These are phyloP conservation scores for Sarocladium oryzae DNA, from an alignment of 2,329 filamentous ascomycete genomes.

Conservation along the genomic window DNA sequence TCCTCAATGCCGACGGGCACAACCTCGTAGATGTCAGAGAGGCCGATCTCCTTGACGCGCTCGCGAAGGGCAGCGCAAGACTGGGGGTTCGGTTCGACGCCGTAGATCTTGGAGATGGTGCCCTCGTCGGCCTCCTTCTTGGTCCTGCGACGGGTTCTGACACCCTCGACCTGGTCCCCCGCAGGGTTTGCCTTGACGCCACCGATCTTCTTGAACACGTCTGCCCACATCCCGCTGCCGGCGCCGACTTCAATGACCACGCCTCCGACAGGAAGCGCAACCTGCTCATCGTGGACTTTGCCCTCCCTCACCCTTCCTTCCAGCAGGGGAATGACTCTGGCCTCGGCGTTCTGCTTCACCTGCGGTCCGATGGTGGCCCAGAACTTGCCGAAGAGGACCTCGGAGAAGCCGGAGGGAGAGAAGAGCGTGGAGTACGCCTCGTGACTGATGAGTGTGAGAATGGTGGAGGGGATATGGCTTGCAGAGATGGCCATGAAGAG, in stretches of 20 bases:
- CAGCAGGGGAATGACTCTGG: conserved; percentile 46
- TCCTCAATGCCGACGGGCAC: conserved; percentile 58
- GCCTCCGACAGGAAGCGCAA: conserved; percentile 36
- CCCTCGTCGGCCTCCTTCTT: conserved; percentile 18
- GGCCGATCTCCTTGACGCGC: conserved; percentile 42
- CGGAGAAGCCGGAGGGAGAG: conserved; percentile 33
- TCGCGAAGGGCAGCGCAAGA: conserved; percentile 42
- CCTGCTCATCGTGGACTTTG: conserved; percentile 23
- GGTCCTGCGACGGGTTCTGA: conserved; percentile 17
- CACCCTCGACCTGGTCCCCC: conserved; percentile 12
- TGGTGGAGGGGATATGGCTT: conserved; percentile 44
- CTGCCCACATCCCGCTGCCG: conserved; percentile 54
- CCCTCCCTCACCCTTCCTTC: conserved; percentile 40
- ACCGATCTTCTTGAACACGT: conserved; percentile 36
- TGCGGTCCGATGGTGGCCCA: conserved; percentile 50
- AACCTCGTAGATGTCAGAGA: conserved; percentile 53
- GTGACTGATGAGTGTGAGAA: neutral
- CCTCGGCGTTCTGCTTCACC: conserved; percentile 35
- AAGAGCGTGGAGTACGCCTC: conserved; percentile 31
- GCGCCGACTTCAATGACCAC: conserved; percentile 57
- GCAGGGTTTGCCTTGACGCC: conserved; percentile 10
- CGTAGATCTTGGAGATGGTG: conserved; percentile 46
- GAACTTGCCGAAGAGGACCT: conserved; percentile 55
- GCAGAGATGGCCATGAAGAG: conserved; percentile 44
- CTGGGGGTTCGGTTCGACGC: conserved; percentile 56